Percentiles rank a stretch among this genome's conserved stretches.
phyloP scores from a whole-genome alignment of 805 yeast genomes.

The Huiozyma sinensis region DNA sequence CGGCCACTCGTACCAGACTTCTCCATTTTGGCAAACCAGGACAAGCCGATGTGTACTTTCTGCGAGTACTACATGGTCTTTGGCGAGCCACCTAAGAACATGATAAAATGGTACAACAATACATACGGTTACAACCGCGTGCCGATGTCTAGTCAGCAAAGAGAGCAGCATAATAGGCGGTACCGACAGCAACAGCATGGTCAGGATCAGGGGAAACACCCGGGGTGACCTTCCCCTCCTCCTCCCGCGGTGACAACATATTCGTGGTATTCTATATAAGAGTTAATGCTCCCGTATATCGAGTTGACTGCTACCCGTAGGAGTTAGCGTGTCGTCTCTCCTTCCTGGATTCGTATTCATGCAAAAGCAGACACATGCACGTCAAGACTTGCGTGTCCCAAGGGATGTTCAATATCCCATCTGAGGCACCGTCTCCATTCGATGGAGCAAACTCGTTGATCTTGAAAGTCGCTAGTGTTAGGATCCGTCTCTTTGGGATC shows the following conservation, averaged over 20 bases:
- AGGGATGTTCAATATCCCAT: conserved; percentile 15
- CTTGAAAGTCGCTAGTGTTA: conserved; percentile 16
- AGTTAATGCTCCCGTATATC: not conserved
- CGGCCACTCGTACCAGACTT: conserved; percentile 14
- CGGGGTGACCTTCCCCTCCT: not conserved
- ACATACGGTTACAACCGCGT: conserved; percentile 17
- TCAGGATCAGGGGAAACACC: not conserved
- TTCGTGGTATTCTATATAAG: not conserved
- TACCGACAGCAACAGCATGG: conserved; percentile 6
- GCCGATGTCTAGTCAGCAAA: conserved; percentile 6
- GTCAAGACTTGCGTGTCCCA: conserved; percentile 22
- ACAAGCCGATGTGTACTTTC: conserved; percentile 32
- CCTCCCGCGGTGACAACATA: no score
- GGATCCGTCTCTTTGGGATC: conserved; percentile 21
- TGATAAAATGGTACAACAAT: conserved; percentile 40
- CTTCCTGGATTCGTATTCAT: conserved; percentile 25
- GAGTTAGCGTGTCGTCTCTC: conserved; percentile 15
- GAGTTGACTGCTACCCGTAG: not conserved
- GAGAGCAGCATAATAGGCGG: not conserved
- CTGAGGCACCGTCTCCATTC: not conserved
- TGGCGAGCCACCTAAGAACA: conserved; percentile 40
- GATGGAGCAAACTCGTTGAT: conserved; percentile 4
- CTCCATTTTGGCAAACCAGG: conserved; percentile 14
- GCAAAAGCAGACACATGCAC: conserved; percentile 26
- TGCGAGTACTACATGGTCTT: conserved; percentile 44